A percentile compares a stretch with the other conserved stretches of the same genome.
These are phyloP conservation scores for Penstemon eatonii DNA, from an alignment of 257 asterid species.

Conservation along the genomic window DNA sequence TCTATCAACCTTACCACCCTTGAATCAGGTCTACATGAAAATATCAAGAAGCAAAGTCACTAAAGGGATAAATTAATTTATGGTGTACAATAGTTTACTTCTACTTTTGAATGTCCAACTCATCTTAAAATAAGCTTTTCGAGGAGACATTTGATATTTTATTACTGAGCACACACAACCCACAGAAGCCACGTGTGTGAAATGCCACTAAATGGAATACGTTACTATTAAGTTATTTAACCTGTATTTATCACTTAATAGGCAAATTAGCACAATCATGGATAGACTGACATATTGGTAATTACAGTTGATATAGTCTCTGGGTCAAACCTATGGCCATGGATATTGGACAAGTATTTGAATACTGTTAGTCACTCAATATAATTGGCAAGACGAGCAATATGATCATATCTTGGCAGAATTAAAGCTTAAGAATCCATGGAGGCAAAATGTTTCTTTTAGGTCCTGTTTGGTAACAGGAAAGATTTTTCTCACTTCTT, in stretches of 20 bases:
- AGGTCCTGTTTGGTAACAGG: background rate
- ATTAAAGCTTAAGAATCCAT: background rate
- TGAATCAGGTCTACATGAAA: constrained; percentile 70
- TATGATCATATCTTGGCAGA: background rate
- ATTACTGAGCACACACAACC: no score
- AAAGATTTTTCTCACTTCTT: background rate
- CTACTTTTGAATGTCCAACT: background rate
- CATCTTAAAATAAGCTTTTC: background rate
- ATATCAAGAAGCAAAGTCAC: constrained; percentile 20
- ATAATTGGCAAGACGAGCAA: constrained; percentile 6
- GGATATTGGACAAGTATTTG: background rate
- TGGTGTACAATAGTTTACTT: constrained; percentile 18
- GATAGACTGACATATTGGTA: background rate
- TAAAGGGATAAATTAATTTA: background rate
- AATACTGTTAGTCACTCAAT: constrained; percentile 7
- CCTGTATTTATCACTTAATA: constrained; percentile 11
- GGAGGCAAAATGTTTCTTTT: background rate
- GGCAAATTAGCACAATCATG: constrained; percentile 1
- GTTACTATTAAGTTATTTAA: constrained; percentile 1
- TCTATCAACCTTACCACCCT: constrained; percentile 91
- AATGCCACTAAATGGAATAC: background rate
- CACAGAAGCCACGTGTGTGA: constrained; percentile 10
- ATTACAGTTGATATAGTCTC: background rate
- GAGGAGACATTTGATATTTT: no score
- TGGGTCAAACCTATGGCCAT: background rate